Evolutionary conservation across 768 basidiomycete species (phyloP), one percentile per base, ranked within the genome.

Genomic region (Boletus patriciae): DNA sequence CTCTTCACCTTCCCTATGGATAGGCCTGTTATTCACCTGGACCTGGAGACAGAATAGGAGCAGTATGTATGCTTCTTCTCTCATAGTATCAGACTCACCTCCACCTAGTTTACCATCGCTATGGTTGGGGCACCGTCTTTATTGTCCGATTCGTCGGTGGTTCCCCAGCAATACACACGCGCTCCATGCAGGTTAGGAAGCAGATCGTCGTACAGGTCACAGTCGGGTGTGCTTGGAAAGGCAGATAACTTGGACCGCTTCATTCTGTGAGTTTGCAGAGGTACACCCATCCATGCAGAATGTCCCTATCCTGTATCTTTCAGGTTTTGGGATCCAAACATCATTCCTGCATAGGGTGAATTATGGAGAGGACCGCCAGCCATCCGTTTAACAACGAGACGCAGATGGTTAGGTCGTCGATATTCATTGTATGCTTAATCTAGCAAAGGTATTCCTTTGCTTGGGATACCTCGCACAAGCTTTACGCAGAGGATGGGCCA

Each of bases 301-400:
- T 29, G 15, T 25, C 36, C 21, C 11, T 36, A 69, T n/a, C 19
- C 29, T 46, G 27, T 27, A 36, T 18, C 23, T 12, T 33, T 9
- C 25, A 66, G 59, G 11, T 58, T 58, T 18, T 65, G 63, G 63
- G 67, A 61, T 18, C 55, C 61, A 6, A 70, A 46, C 25, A 40
- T 68, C 12, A 19, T 65, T 33, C n/a, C 52, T 23, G 36, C 49
- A 19, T 52, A 58, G 4, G 62, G 57, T 4, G 56, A 62, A 10
- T 38, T 36, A 13, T 64, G 68, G 62, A 69, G 56, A 62, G 34
- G 41, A 60, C 67, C 9, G 23, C 47, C 12, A 59, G 50, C 34
- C 66, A 66, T 49, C 66, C 68, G 1, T 67, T 67, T 9, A 60
- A 65, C 48, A 67, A 57, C 10, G 60, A 67, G 12, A 65, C 55